Evolutionary conservation across 176 grass and related monocot species (phyloP), one percentile per base, ranked within the genome.

Genomic region (Stipa capillata): DNA sequence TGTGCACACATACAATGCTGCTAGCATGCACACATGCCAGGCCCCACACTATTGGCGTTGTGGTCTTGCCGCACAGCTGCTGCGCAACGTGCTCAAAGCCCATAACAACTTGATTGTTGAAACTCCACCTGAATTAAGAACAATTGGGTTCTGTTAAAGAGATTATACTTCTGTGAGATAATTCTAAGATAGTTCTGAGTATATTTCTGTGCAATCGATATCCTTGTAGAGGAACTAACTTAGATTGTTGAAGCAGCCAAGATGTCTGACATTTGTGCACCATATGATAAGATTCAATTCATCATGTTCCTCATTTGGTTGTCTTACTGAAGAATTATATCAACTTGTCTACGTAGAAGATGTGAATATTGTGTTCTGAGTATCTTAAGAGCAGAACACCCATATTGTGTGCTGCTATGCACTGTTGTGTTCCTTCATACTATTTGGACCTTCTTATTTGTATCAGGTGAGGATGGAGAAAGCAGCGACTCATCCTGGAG

Each of bases 381-480:
- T 69, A 62, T 57, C 32, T 50, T 72, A 61, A 52, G 65, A 83
- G 45, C 21, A 42, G 16, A 63, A 76, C 11, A 70, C 47, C n/a
- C 14, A 52, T 71, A 18, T 23, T 35, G 36, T 29, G 21, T 76
- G 43, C 43, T 58, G 18, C 64, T 69, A 9, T 45, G 27, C 43
- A 41, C 44, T 23, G 6, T 64, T 72, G 49, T 64, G 9, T 70
- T 77, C 53, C 10, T 72, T 81, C 58, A 8, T 79, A 49, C 17
- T 89, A 55, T 70, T 61, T 85, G 21, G 13, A 31, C 54, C 21
- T 72, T 82, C 7, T 69, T 53, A 27, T 77, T 49, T 77, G 62
- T 58, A 9, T 39, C 54, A 99, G 96, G 81, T 69, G 84, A 91
- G n/a, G 92, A 99, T 99, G 78, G 84, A 65, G 79, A 86, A 72